Percentiles rank a stretch among this genome's conserved stretches.
phyloP scores from a whole-genome alignment of 768 basidiomycete genomes.

The Kwoniella mangroviensis region DNA sequence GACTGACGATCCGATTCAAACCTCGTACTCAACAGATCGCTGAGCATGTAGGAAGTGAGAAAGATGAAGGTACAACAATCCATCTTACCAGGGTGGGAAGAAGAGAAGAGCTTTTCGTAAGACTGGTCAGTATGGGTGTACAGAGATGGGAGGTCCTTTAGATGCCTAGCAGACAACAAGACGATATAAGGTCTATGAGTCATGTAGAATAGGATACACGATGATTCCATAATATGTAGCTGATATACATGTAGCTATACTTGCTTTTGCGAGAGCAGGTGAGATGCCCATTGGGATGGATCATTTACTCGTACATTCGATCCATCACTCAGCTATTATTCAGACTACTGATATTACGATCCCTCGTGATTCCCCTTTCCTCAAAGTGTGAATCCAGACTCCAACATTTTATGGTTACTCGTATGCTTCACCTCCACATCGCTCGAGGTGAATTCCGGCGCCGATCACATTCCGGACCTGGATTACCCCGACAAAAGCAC shows the following conservation, averaged over 20 bases:
- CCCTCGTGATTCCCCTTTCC: no score
- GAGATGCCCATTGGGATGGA: background rate
- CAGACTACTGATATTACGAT: no score
- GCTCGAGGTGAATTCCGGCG: slow-evolving; percentile 1
- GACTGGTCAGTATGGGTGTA: slow-evolving; percentile 57
- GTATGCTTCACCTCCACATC: background rate
- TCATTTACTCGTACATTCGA: no score
- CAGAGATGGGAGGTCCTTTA: slow-evolving; percentile 59
- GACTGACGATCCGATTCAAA: slow-evolving; percentile 58
- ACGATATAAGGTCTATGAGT: background rate
- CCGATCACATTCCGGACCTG: slow-evolving; percentile 2
- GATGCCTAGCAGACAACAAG: background rate
- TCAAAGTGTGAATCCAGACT: background rate
- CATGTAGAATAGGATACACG: background rate
- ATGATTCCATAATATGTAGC: background rate
- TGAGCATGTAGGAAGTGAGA: slow-evolving; percentile 38
- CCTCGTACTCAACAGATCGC: slow-evolving; percentile 30
- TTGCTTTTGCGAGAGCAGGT: background rate
- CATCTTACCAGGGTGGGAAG: slow-evolving; percentile 57
- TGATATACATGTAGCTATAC: slow-evolving; percentile 8
- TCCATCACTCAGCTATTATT: no score
- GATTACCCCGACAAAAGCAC: background rate
- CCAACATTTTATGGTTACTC: background rate
- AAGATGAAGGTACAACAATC: slow-evolving; percentile 50
- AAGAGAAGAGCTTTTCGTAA: slow-evolving; percentile 58